Percentiles rank a stretch among this genome's conserved stretches.
Conservation (phyloP, 2,329 filamentous ascomycete species). For the Cladobotryum protrusum region DNA sequence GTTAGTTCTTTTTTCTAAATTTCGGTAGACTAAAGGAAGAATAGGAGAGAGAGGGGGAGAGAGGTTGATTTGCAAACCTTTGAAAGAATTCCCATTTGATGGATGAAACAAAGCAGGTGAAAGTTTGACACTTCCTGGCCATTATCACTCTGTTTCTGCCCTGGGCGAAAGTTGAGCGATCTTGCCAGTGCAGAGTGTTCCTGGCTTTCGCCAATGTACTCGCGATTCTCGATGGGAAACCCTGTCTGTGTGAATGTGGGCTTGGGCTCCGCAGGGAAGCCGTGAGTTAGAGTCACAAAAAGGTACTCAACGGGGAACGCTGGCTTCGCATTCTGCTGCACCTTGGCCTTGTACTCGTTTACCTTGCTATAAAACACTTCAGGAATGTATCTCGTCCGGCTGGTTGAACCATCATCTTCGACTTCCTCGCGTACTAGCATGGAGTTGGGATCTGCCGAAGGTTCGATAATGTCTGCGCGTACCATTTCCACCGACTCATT, state of each 20-base stretch:
- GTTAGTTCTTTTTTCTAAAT: not conserved
- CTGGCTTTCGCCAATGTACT: conserved; percentile 78
- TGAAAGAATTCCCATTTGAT: conserved; percentile 71
- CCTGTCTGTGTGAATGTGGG: conserved; percentile 67
- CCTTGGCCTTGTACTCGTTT: conserved; percentile 94
- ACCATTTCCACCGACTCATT: conserved; percentile 98
- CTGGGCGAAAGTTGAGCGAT: conserved; percentile 57
- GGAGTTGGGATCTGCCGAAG: conserved; percentile 82
- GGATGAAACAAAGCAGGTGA: conserved; percentile 84
- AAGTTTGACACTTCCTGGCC: conserved; percentile 80
- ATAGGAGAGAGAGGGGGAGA: not conserved
- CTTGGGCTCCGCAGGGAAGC: conserved; percentile 76
- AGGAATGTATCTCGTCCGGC: conserved; percentile 80
- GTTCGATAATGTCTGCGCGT: conserved; percentile 86
- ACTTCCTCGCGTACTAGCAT: conserved; percentile 95
- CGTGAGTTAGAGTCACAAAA: conserved; percentile 90
- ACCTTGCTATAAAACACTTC: conserved; percentile 94
- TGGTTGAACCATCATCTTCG: conserved; percentile 65
- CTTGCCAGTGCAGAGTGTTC: conserved; percentile 65
- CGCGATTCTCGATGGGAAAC: conserved; percentile 90
- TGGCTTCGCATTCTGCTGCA: conserved; percentile 95
- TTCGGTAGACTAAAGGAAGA: not conserved
- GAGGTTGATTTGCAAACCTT: conserved; percentile 55
- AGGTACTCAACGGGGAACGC: conserved; percentile 95
- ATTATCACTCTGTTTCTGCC: conserved; percentile 54